Conservation (phyloP, 352 stramenopile genomes). For the Elongisporangium undulatum region DNA sequence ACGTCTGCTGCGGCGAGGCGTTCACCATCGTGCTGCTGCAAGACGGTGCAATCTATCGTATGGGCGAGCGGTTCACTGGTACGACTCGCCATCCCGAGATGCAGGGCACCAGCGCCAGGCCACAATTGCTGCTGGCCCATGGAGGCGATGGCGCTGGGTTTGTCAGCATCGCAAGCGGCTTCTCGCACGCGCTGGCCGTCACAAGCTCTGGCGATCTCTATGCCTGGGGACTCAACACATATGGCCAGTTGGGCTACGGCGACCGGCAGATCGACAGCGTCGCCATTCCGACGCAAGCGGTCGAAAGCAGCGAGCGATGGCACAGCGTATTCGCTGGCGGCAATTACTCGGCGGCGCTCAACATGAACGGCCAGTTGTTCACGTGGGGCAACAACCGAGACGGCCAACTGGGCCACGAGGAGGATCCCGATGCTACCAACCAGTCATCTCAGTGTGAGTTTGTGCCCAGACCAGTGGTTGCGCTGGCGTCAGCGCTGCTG, state of each 20-base stretch:
- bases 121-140: constrained; percentile 22
- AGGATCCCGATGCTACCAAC: constrained; percentile 2
- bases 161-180: constrained; percentile 56
- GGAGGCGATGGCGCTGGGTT: constrained; percentile 34
- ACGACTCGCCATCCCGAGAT: constrained; percentile 10
- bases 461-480: constrained; percentile 28
- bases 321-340: constrained; percentile 50
- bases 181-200: constrained; percentile 60
- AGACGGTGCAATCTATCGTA: constrained; percentile 68
- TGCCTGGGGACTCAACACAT: constrained; percentile 79
- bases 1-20: constrained; percentile 65
- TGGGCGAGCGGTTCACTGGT: constrained; percentile 60
- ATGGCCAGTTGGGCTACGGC: constrained; percentile 73
- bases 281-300: constrained; percentile 11
- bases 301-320: constrained; percentile 22
- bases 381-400: constrained; percentile 56
- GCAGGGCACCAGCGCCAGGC: constrained; percentile 9
- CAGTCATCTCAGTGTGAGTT: constrained; percentile 16
- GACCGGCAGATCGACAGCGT: constrained; percentile 12
- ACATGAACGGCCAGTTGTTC: constrained; percentile 25
- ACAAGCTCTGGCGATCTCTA: constrained; percentile 48
- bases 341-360: constrained; percentile 55
- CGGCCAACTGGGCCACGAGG: constrained; percentile 44
- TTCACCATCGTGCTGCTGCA: constrained; percentile 73
- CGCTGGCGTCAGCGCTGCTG: constrained; percentile 28